Base-by-base conservation (phyloP, 1,284 basidiomycete genomes). In the Malassezia equina region DNA sequence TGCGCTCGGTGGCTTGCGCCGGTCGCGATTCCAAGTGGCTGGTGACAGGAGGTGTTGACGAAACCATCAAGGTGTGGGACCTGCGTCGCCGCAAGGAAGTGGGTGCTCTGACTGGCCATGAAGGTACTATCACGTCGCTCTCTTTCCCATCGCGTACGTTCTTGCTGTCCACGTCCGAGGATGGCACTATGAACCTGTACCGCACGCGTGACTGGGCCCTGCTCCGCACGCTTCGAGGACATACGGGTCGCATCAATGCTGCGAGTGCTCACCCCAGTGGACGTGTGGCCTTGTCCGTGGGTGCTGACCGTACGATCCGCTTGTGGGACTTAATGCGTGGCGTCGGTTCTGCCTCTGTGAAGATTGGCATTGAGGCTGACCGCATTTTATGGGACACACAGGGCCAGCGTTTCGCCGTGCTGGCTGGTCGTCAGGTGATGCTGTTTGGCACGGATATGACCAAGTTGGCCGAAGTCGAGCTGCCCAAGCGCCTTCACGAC, bases 261-360 rank as follows among this genome's bases (percentile, higher is more conserved):
- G 82, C 94, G 33, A 86, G 88, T 11, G 84, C 94, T 0, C 93
- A 98, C 71, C 90, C 90, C 0, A 86, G 87, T 0, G 88, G 90
- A 2, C 86, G 94, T 65, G 81, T 95, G 15, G 91, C 86, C 0
- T 76, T 98, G 27, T 88, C 84, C 60, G 90, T 95, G 0, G 93
- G 93, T 11, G 85, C 85, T 66, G 93, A 98, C 71, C 80, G 82
- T 59, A 89, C 87, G 7, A 74, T 96, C 56, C 82, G 90, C 47
- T 93, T 96, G 90, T 98, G 93, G 93, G 93, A 98, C 78, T 78
- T 98, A 24, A 94, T 95, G 87, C 80, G 90, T 43, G 93, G 90
- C 1, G 86, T 86, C 71, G 88, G 88, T 2, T 83, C 84, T 12
- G 88, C 88, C 4, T 90, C 88, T 69, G 86, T 85, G 31, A 88